Evolutionary conservation across 176 grass and related monocot genomes (phyloP).

Genomic region (Rhipidocladum racemiflorum): DNA sequence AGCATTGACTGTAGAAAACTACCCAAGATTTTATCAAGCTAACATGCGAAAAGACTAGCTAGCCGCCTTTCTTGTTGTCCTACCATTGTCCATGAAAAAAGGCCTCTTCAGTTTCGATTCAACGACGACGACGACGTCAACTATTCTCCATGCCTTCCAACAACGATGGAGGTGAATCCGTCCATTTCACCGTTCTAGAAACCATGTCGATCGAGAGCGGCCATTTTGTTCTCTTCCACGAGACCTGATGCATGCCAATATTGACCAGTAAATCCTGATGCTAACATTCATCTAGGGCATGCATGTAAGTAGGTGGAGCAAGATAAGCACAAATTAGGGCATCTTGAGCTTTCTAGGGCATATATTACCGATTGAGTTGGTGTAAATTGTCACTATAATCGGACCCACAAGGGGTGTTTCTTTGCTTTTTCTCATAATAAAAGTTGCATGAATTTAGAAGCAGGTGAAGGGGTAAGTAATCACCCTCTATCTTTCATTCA

Average conservation of each 20-base stretch:
- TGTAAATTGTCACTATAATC: not conserved
- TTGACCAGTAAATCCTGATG: constrained; percentile 17
- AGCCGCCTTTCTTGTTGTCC: not conserved
- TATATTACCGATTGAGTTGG: too few relatives aligned
- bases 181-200: constrained; percentile 27
- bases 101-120: not conserved
- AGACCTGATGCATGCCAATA: not conserved
- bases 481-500: too few relatives aligned
- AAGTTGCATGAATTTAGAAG: too few relatives aligned
- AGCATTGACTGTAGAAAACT: not conserved
- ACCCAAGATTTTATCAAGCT: not conserved
- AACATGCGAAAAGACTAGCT: not conserved
- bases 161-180: not conserved
- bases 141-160: not conserved
- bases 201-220: not conserved
- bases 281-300: not conserved
- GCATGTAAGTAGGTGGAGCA: not conserved
- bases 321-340: too few relatives aligned
- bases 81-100: not conserved
- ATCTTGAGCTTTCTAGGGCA: too few relatives aligned
- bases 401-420: too few relatives aligned
- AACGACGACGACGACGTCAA: not conserved
- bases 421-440: too few relatives aligned
- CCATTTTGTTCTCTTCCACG: not conserved
- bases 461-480: too few relatives aligned